Evolutionary conservation across 306 rosid species (phyloP), one percentile per base, ranked within the genome.

Genomic region (Vachellia pachyceras): DNA sequence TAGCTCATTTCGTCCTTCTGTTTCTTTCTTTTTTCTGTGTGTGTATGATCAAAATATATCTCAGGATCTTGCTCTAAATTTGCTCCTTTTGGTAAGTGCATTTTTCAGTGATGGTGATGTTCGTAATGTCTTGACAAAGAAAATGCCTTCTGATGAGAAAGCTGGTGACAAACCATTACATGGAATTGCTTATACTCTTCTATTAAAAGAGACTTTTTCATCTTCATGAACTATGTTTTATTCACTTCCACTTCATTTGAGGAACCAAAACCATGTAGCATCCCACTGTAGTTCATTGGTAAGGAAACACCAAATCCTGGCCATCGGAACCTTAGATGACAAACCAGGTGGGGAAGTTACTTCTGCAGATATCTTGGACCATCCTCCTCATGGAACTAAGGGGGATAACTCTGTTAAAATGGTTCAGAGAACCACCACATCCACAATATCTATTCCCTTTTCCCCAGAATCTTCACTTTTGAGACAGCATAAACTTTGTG

Each of bases 171-270:
- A 77, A 83, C 91, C 80, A 61, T 87, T 91, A 15, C 33, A 92
- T 84, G 97, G 91, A 90, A 92, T 94, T 57, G 88, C 91, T 4
- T 95, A 91, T 10, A 84, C 97, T 77, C 98, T 91, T 83, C 94
- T 92, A 64, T 94, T 20, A 20, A 22, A 55, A 55, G 63, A 55
- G 63, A 2, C 57, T 22, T 29, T 15, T 9, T 6, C 17, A 15
- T 7, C 54, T 4, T 20, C 17, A 69, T 33, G 17, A 70, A 35
- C 22, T 45, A 70, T 70, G 75, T 44, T 13, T 14, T 44, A 45
- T 70, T 70, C 33, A 70, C 41, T 70, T 25, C 7, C 36, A 22
- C 36, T 8, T 20, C 65, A 58, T 58, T 45, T 13, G 25, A 23
- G 75, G 57, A 22, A 70, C 58, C 58, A 23, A 70, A 45, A 23